These are phyloP conservation scores for Chimonanthus salicifolius DNA, from an alignment of 164 flowering plant genomes.

Conservation along the genomic window DNA sequence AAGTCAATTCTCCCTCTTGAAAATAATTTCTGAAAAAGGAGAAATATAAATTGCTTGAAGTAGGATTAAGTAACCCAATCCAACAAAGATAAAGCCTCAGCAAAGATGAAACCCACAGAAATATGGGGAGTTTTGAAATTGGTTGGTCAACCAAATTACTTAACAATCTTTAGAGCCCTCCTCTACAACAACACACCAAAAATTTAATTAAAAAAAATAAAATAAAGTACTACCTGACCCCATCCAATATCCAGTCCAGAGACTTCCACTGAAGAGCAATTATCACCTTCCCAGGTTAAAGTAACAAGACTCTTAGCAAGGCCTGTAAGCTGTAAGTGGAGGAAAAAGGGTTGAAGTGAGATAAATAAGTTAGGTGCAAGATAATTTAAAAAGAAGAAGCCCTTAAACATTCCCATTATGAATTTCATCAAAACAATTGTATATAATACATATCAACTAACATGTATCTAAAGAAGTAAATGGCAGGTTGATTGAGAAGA, in stretches of 20 bases:
- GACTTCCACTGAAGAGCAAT: conserved; percentile 63
- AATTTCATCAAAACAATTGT: background rate
- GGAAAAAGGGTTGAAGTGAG: conserved; percentile 2
- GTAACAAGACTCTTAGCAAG: conserved; percentile 46
- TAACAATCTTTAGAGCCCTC: too few species aligned
- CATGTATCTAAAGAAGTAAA: background rate
- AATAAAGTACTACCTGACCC: conserved; percentile 78
- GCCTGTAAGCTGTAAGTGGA: conserved; percentile 67
- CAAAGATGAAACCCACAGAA: background rate
- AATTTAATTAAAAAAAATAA: background rate
- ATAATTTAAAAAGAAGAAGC: background rate
- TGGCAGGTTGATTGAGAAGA: background rate
- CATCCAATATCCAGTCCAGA: conserved; percentile 96
- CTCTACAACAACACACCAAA: background rate
- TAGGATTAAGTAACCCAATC: background rate
- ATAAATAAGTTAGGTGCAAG: background rate
- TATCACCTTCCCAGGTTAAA: conserved; percentile 50
- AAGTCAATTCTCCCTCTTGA: too few species aligned
- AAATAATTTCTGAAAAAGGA: too few species aligned
- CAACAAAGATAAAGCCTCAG: background rate
- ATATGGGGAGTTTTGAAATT: too few species aligned
- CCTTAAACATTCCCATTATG: background rate
- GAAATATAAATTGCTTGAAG: too few species aligned
- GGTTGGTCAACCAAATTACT: too few species aligned
- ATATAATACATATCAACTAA: background rate